Percentiles rank a stretch among this genome's conserved stretches.
Conservation (phyloP, 257 asterid genomes). For the Scutellaria galericulata region DNA sequence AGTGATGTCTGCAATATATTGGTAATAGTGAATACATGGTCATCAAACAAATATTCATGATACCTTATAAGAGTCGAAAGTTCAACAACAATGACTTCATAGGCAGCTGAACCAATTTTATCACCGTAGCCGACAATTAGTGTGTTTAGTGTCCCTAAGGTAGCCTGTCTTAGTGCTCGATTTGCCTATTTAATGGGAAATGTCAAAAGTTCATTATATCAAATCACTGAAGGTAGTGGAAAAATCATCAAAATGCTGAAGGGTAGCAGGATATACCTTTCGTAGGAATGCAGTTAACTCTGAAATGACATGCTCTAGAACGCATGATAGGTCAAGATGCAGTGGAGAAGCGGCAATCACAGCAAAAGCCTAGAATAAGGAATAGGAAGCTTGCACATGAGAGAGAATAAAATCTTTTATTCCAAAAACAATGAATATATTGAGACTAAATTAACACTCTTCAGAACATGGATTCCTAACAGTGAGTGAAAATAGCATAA, state of each 20-base stretch:
- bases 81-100: constrained; percentile 91
- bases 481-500: background rate
- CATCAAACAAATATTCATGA: constrained; percentile 18
- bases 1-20: background rate
- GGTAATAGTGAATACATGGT: constrained; percentile 4
- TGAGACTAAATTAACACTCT: constrained; percentile 7
- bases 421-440: background rate
- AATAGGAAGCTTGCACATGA: constrained; percentile 16
- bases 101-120: constrained; percentile 87
- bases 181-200: constrained; percentile 72
- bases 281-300: constrained; percentile 96
- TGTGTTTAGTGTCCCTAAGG: constrained; percentile 91
- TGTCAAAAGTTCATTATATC: background rate
- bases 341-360: constrained; percentile 95
- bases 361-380: constrained; percentile 82
- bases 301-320: constrained; percentile 84
- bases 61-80: constrained; percentile 96
- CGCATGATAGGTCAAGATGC: constrained; percentile 87
- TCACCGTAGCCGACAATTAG: constrained; percentile 93
- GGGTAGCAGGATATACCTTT: constrained; percentile 55
- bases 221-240: constrained; percentile 21
- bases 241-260: constrained; percentile 21
- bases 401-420: constrained; percentile 5
- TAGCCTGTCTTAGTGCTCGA: constrained; percentile 94
- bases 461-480: constrained; percentile 19